Base-by-base conservation (phyloP, 148 eudicot genomes). In the Silene uniflora region DNA sequence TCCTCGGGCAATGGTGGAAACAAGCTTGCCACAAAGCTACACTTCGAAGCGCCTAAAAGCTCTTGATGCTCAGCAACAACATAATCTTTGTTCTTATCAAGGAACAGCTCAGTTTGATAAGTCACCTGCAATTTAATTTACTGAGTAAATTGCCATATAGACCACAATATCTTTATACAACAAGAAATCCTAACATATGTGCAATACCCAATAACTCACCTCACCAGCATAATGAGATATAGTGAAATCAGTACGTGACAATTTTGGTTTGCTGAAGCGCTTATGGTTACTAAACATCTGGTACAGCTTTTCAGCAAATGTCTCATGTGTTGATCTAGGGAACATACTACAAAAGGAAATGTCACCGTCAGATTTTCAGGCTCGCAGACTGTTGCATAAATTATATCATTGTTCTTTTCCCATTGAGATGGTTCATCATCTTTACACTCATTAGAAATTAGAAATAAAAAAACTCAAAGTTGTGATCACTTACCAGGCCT, bases 51-150 rank as follows among this genome's bases (percentile, higher is more conserved):
- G 84, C 83, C 80, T 73, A 95, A 80, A 81, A 91, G 91, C 54
- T 89, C 87, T 81, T 92, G 98, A 84, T 95, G 98, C 92, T 95
- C 98, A 35, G 87, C 87, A 83, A 95, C 85, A 78, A 95, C 97
- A 84, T 90, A 95, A 74, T 95, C 98, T 77, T 95, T 95, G 82
- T 95, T 95, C 86, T 95, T 95, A 79, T 95, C 98, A 84, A 95
- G 79, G 83, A 95, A 95, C 23, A 70, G 80, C 32, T 95, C 92
- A 69, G 97, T 95, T 83, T 95, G 98, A 80, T 95, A 95, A 72
- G 97, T 95, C 73, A 95, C 98, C 98, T 95, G 90, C 84, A 83
- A 66, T 76, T 78, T 18, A 74, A 67, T 67, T 76, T 67, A 67
- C 70, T 67, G 24, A 56, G 58, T 70, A 9, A 75, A 73, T 46